phyloP scores from a whole-genome alignment of 768 basidiomycete genomes.

The Rhizopogon sp. region DNA sequence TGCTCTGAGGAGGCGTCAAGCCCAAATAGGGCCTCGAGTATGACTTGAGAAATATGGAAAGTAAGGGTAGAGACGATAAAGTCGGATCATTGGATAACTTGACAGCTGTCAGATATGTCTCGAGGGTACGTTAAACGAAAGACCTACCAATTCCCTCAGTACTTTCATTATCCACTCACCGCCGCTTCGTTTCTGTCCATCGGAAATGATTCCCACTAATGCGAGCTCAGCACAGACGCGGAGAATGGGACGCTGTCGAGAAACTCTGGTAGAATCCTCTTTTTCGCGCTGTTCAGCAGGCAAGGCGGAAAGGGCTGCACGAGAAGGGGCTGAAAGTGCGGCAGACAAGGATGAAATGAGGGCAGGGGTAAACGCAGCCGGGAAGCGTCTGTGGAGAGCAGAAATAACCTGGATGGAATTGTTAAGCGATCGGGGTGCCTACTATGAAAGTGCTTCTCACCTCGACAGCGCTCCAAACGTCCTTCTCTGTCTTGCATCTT shows the following conservation, averaged over 20 bases:
- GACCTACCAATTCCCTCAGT: slow-evolving; percentile 76
- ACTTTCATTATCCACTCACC: slow-evolving; percentile 90
- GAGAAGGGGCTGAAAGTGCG: slow-evolving; percentile 55
- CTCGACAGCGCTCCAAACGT: slow-evolving; percentile 90
- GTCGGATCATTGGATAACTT: slow-evolving; percentile 87
- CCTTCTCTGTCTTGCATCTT: slow-evolving; percentile 89
- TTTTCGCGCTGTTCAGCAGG: slow-evolving; percentile 84
- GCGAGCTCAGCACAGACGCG: slow-evolving; percentile 89
- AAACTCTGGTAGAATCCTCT: slow-evolving; percentile 76
- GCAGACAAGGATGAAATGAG: slow-evolving; percentile 56
- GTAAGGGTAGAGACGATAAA: slow-evolving; percentile 81
- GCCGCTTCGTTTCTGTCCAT: slow-evolving; percentile 63
- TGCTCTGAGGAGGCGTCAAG: slow-evolving; percentile 49
- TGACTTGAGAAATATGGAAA: slow-evolving; percentile 91
- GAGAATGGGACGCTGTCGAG: slow-evolving; percentile 79
- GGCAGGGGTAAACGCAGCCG: slow-evolving; percentile 69
- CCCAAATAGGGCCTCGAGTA: slow-evolving; percentile 87
- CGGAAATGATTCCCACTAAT: slow-evolving; percentile 77
- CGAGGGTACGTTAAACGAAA: slow-evolving; percentile 1
- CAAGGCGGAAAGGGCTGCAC: slow-evolving; percentile 49
- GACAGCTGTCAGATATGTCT: slow-evolving; percentile 10
- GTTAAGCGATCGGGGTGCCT: not conserved
- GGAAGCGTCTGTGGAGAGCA: slow-evolving; percentile 82
- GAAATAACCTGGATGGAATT: slow-evolving; percentile 73
- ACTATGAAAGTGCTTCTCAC: slow-evolving; percentile 36